A percentile compares a stretch with the other conserved stretches of the same genome.
phyloP scores from a whole-genome alignment of 2,329 filamentous ascomycete genomes.

The Neocatenulostroma microsporum region DNA sequence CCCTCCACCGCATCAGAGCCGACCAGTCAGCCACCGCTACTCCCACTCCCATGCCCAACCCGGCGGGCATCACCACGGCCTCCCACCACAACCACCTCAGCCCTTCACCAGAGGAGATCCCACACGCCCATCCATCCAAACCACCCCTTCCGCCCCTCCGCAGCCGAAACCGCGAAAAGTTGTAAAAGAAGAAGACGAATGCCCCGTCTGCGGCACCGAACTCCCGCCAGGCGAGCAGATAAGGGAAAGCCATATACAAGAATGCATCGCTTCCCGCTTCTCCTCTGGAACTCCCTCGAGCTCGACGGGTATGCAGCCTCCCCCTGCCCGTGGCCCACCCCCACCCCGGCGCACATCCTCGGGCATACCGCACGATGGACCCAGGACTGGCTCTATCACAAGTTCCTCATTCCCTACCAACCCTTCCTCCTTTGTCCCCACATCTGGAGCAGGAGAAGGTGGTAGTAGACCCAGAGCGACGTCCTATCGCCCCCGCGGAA shows the following conservation, averaged over 20 bases:
- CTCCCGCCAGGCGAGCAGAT: conserved; percentile 49
- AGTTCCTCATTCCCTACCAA: no score
- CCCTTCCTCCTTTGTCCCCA: no score
- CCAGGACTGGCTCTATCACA: no score
- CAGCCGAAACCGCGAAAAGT: conserved; percentile 16
- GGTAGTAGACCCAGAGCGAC: conserved; percentile 20
- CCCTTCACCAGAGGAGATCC: not conserved
- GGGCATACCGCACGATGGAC: no score
- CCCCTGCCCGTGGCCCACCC: no score
- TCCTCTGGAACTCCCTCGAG: conserved; percentile 4
- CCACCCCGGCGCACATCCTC: no score
- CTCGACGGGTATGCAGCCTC: conserved; percentile 7
- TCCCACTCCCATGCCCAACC: conserved; percentile 4
- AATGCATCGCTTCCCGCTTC: conserved; percentile 25
- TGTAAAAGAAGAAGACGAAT: conserved; percentile 64
- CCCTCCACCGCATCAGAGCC: not conserved
- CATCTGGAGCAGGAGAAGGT: no score
- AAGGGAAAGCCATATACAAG: conserved; percentile 38
- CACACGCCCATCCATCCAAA: conserved; percentile 1
- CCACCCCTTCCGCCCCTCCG: conserved; percentile 4
- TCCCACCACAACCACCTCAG: conserved; percentile 2
- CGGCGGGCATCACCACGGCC: no score
- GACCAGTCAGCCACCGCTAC: conserved; percentile 6
- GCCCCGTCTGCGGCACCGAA: conserved; percentile 66
- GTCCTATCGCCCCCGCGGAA: conserved; percentile 31